These are phyloP conservation scores for Chaetomium strumarium DNA, from an alignment of 2,329 filamentous ascomycete genomes.

Conservation along the genomic window DNA sequence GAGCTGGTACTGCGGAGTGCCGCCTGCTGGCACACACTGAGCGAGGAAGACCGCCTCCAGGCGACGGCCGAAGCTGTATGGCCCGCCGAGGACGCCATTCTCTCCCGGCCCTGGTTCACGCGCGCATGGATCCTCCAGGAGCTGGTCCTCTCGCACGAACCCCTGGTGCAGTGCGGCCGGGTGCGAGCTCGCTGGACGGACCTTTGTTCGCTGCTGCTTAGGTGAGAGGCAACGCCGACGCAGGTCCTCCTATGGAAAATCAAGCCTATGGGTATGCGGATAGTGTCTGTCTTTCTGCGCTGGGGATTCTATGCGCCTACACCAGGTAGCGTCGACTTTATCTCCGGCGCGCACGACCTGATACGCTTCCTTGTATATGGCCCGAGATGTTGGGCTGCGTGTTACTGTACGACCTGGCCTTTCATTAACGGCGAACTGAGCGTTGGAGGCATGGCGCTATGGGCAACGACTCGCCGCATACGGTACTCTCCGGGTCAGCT, in stretches of 20 bases:
- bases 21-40: neutral
- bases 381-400: neutral
- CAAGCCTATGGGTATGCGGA: conserved; percentile 1
- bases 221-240: no score
- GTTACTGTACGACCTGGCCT: neutral
- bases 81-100: neutral
- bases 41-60: neutral
- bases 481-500: neutral
- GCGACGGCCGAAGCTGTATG: neutral
- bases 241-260: conserved; percentile 3
- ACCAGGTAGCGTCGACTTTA: neutral
- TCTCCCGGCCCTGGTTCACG: neutral
- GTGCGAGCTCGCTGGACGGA: no score
- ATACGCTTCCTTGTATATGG: conserved; percentile 1
- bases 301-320: conserved; percentile 5
- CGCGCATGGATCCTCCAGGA: neutral
- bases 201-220: no score
- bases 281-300: conserved; percentile 4
- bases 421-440: conserved; percentile 6
- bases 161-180: neutral
- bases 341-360: neutral
- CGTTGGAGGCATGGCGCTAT: neutral
- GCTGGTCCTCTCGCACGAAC: neutral
- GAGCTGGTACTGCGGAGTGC: neutral
- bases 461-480: conserved; percentile 2